A percentile compares a stretch with the other conserved stretches of the same genome.
These are phyloP conservation scores for Spizellomyces sp. DNA, from an alignment of 192 early-diverging fungal genomes.

Conservation along the genomic window DNA sequence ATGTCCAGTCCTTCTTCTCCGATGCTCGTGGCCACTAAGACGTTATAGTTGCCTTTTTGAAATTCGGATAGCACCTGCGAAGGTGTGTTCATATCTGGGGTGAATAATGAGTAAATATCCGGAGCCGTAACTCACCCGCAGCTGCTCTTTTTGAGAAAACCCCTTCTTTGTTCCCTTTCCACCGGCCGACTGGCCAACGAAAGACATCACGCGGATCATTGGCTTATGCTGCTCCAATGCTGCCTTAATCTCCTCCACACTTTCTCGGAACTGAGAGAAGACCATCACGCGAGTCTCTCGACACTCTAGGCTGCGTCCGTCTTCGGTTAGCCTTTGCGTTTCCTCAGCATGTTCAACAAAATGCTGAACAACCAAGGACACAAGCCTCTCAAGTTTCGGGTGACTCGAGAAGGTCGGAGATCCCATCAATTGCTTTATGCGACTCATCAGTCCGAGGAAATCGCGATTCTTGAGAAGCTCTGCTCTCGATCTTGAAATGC, in stretches of 20 bases:
- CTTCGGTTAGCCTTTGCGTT: constrained; percentile 1
- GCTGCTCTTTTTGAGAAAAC: constrained; percentile 82
- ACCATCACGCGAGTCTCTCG: constrained; percentile 73
- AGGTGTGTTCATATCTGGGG: background rate
- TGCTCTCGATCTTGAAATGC: constrained; percentile 15
- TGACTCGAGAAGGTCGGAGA: constrained; percentile 48
- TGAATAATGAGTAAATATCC: background rate
- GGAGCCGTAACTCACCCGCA: constrained; percentile 50
- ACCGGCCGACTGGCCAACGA: constrained; percentile 75
- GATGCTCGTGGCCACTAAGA: constrained; percentile 87
- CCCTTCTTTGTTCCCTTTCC: constrained; percentile 64
- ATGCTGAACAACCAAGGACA: constrained; percentile 68
- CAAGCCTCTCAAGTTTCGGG: constrained; percentile 77
- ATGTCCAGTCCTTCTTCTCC: constrained; percentile 97
- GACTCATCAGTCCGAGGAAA: constrained; percentile 8
- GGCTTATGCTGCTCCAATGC: constrained; percentile 64
- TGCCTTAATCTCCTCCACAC: constrained; percentile 80
- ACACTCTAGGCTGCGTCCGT: constrained; percentile 8
- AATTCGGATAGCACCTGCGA: constrained; percentile 53
- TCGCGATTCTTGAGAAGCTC: constrained; percentile 8
- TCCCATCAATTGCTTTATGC: constrained; percentile 1
- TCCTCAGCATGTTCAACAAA: constrained; percentile 55
- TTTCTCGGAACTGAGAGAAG: constrained; percentile 82
- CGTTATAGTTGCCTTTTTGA: constrained; percentile 75
- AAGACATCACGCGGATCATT: constrained; percentile 65